A percentile compares a stretch with the other conserved stretches of the same genome.
Conservation (phyloP, 2,329 filamentous ascomycete genomes). For the Septoria linicola region DNA sequence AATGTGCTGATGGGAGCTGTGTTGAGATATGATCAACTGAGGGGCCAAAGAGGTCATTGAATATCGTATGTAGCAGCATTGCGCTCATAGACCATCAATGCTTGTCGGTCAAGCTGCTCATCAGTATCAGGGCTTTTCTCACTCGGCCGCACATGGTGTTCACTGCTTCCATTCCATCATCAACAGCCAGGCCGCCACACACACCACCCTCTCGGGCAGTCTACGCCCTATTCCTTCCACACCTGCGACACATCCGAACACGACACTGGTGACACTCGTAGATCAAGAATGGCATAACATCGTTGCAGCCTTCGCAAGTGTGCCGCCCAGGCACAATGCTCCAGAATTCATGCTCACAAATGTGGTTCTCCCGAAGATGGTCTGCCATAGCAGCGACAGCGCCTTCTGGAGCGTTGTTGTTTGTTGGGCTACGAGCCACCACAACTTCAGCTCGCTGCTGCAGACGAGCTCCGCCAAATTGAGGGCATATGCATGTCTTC, state of each 20-base stretch:
- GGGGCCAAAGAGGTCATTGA: slow-evolving; percentile 35
- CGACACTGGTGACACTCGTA: neutral
- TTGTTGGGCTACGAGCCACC: neutral
- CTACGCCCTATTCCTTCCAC: neutral
- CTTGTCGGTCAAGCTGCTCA: no score
- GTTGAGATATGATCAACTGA: slow-evolving; percentile 49
- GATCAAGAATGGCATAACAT: neutral
- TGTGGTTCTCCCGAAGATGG: neutral
- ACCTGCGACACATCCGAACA: neutral
- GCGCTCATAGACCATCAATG: no score
- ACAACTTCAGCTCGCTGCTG: slow-evolving; percentile 3
- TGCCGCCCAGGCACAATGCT: neutral
- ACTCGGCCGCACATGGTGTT: no score
- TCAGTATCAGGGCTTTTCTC: no score
- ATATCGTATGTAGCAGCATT: neutral
- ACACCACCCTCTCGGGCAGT: neutral
- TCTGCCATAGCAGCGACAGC: neutral
- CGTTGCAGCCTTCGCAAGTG: neutral
- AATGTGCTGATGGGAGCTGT: slow-evolving; percentile 54
- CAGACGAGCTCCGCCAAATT: slow-evolving; percentile 6
- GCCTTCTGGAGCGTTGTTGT: neutral
- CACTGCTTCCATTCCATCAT: no score
- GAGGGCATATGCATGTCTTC: slow-evolving; percentile 9
- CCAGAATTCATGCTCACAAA: neutral
- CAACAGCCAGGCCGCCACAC: no score